These are phyloP conservation scores for Sanguinoderma infundibulare DNA, from an alignment of 1,284 basidiomycete species.

Conservation along the genomic window DNA sequence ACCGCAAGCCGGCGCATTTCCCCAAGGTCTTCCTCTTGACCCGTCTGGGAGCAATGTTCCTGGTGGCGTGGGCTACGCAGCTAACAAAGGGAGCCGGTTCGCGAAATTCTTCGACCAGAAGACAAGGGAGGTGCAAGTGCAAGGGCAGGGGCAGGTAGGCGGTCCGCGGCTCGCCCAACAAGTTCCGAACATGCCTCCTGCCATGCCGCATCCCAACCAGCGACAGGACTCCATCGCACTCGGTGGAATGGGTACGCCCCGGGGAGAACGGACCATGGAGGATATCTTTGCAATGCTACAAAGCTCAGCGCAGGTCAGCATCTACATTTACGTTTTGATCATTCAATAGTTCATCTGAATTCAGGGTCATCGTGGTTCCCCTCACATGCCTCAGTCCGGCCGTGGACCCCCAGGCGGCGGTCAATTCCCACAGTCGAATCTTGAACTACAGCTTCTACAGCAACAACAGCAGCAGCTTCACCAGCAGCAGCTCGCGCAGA, in stretches of 20 bases:
- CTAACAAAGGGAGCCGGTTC: conserved; percentile 75
- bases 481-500: conserved; percentile 44
- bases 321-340: background rate
- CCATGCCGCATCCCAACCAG: conserved; percentile 49
- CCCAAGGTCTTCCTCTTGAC: conserved; percentile 25
- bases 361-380: conserved; percentile 37
- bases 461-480: conserved; percentile 50
- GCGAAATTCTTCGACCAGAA: conserved; percentile 85
- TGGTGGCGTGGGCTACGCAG: conserved; percentile 41
- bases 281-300: conserved; percentile 78
- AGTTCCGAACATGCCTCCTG: conserved; percentile 43
- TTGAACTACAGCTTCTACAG: conserved; percentile 40
- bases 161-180: conserved; percentile 44
- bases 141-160: conserved; percentile 20
- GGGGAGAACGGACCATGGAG: conserved; percentile 66
- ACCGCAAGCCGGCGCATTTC: conserved; percentile 15
- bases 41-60: conserved; percentile 28
- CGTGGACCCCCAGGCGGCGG: conserved; percentile 32
- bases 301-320: conserved; percentile 61
- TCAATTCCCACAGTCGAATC: conserved; percentile 34
- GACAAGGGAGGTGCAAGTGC: conserved; percentile 48
- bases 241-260: conserved; percentile 41
- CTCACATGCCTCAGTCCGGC: conserved; percentile 31
- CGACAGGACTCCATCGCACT: conserved; percentile 48
- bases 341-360: background rate